A percentile compares a stretch with the other conserved stretches of the same genome.
These are phyloP conservation scores for Lachancea waltii DNA, from an alignment of 805 yeast genomes.

Conservation along the genomic window DNA sequence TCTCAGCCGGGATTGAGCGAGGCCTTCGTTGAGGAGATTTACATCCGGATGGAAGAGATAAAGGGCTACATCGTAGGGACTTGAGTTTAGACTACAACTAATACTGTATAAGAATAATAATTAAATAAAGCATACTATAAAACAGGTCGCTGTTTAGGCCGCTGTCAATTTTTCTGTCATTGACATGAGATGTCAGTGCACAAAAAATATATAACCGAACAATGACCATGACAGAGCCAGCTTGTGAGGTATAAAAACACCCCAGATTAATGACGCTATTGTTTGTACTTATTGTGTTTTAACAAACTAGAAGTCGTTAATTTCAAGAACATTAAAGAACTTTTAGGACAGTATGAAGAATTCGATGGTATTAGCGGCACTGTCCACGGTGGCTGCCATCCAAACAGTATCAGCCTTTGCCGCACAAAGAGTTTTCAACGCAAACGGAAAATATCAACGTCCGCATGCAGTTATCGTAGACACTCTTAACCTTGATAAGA, in stretches of 20 bases:
- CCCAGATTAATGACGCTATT: no score
- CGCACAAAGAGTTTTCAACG: constrained; percentile 1
- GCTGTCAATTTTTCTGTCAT: no score
- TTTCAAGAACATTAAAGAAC: neutral
- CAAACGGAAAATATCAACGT: constrained; percentile 1
- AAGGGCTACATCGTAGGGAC: constrained; percentile 7
- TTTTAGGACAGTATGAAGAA: constrained; percentile 1
- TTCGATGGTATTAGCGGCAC: no score
- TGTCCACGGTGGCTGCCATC: no score
- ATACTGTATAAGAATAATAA: neutral
- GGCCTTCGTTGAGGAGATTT: constrained; percentile 61
- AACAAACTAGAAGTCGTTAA: neutral
- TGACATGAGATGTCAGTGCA: no score
- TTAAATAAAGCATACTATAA: neutral
- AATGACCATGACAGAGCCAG: no score
- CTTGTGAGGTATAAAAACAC: no score
- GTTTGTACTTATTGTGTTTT: neutral
- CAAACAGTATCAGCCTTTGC: neutral
- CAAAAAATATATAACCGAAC: no score
- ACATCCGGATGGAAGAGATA: constrained; percentile 32
- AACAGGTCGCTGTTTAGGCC: no score
- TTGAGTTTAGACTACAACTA: neutral
- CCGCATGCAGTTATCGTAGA: constrained; percentile 12
- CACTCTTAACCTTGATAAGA: constrained; percentile 4
- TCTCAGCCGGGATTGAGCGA: constrained; percentile 58